Percentiles rank a stretch among this genome's conserved stretches.
Conservation (phyloP, 495 filamentous ascomycete species). For the Penicillium ochrochloron region DNA sequence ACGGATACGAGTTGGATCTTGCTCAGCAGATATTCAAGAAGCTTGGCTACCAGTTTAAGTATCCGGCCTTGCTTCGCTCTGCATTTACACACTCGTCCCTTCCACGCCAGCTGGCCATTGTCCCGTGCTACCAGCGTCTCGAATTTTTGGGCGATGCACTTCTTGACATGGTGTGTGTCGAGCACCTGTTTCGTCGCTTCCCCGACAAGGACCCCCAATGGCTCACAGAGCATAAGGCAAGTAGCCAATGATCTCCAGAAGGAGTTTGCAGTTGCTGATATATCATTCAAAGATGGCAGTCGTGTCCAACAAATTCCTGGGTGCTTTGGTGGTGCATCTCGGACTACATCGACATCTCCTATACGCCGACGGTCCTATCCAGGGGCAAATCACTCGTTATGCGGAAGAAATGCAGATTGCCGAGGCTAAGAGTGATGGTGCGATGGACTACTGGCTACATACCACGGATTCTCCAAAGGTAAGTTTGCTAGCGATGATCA, state of each 20-base stretch:
- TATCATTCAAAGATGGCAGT: constrained; percentile 74
- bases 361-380: constrained; percentile 60
- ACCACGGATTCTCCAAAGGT: constrained; percentile 76
- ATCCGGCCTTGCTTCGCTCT: constrained; percentile 76
- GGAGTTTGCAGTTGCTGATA: constrained; percentile 14
- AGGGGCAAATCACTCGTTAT: constrained; percentile 70
- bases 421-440: constrained; percentile 55
- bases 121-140: constrained; percentile 89
- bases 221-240: constrained; percentile 93
- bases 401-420: constrained; percentile 65
- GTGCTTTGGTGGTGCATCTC: constrained; percentile 75
- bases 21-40: constrained; percentile 65
- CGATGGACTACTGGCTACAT: constrained; percentile 78
- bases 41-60: constrained; percentile 79
- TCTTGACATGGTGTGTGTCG: constrained; percentile 85
- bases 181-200: constrained; percentile 75
- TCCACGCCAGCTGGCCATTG: constrained; percentile 67
- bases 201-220: constrained; percentile 89
- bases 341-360: constrained; percentile 77
- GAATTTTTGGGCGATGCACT: constrained; percentile 94
- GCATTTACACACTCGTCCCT: constrained; percentile 92
- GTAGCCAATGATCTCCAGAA: constrained; percentile 2
- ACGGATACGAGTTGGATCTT: constrained; percentile 64
- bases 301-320: constrained; percentile 96
- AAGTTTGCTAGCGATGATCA: constrained; percentile 4